A percentile compares a stretch with the other conserved stretches of the same genome.
Conservation (phyloP, 2,329 filamentous ascomycete genomes). For the Exophiala viscosa region DNA sequence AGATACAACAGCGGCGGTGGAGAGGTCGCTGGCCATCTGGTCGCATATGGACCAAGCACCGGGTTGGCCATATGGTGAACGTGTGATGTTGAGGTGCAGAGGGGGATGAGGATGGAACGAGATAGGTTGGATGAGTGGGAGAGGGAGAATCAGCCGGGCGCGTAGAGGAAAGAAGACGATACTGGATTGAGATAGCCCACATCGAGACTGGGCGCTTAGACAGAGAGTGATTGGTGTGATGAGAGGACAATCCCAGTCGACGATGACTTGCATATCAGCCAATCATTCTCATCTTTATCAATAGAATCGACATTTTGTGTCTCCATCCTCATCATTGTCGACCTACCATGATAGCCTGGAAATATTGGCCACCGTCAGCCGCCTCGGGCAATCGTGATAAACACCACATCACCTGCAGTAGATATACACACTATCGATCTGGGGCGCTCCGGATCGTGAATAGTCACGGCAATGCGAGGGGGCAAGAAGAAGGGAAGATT, state of each 20-base stretch:
- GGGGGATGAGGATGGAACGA: slow-evolving; percentile 1
- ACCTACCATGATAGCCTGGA: not conserved
- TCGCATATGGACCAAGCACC: slow-evolving; percentile 1
- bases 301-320: slow-evolving; percentile 1
- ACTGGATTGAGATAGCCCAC: not conserved
- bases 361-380: not conserved
- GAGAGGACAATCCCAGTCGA: not conserved
- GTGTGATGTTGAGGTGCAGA: slow-evolving; percentile 10
- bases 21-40: slow-evolving; percentile 8
- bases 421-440: not conserved
- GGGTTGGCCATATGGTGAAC: slow-evolving; percentile 18
- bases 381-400: not conserved
- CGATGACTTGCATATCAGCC: slow-evolving; percentile 1
- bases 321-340: not conserved
- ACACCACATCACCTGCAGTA: not conserved
- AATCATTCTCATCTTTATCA: slow-evolving; percentile 1
- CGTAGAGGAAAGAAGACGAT: slow-evolving; percentile 11
- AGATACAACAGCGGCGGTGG: slow-evolving; percentile 20
- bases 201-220: slow-evolving; percentile 17
- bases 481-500: too few species aligned
- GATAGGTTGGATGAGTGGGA: slow-evolving; percentile 9
- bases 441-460: not conserved
- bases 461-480: too few species aligned
- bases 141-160: slow-evolving; percentile 13
- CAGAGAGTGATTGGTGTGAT: slow-evolving; percentile 16